Evolutionary conservation across 169 alveolate species (phyloP), one percentile per base, ranked within the genome.

Genomic region (Eimeria acervulina): DNA sequence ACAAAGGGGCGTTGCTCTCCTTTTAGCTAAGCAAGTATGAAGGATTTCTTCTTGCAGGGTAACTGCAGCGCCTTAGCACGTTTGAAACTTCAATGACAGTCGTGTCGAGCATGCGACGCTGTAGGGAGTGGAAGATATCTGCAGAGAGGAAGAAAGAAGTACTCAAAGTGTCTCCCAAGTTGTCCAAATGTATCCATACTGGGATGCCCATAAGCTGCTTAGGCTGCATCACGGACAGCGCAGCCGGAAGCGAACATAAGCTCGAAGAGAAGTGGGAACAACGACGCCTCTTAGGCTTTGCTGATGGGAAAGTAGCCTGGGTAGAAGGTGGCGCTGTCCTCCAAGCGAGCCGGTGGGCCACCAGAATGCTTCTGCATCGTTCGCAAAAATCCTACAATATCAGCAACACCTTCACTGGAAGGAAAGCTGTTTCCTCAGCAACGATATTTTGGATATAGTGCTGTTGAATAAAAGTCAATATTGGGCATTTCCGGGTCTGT

Each of bases 281-380:
- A 10, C 61, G 59, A 17, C 51, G 63, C 63, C 33, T 87, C 38
- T 33, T 87, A 0, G 93, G 93, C 47, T 31, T 61, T 87, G 63
- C 80, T 38, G 93, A 70, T 44, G 93, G 93, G 31, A 13, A 81
- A 33, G 83, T 87, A 19, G 93, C 61, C 47, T 87, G 93, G 83
- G 36, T 40, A 44, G 51, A 87, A 47, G 28, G 52, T 23, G 76
- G 91, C 47, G 6, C 36, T 51, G 66, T 51, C 74, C 36, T 74
- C 38, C 76, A 51, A 52, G 23, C 42, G 31, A 52, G 91, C 55
- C 76, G 52, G 91, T 83, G 72, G 19, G 91, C 31, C 51, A 42
- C 26, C 89, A 44, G n/a, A 28, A 12, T 80, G 68, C 42, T 12
- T 3, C 12, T 15, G 66, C 12, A 26, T 44, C 31, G 12, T 80